These are phyloP conservation scores for Brassica cretica DNA, from an alignment of 345 rosid genomes.

Conservation along the genomic window DNA sequence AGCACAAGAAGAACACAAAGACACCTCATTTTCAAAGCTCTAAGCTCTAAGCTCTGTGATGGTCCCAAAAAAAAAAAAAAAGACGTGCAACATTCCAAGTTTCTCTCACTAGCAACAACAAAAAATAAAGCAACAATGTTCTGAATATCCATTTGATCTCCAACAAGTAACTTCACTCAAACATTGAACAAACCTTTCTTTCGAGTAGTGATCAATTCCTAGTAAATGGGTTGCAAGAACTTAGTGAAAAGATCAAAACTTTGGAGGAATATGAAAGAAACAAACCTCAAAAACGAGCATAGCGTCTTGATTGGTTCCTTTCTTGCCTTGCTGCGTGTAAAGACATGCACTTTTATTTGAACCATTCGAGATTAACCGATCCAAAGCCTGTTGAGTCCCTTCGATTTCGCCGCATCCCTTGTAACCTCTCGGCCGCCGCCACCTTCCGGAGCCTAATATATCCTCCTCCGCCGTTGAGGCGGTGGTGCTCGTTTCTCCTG, in stretches of 20 bases:
- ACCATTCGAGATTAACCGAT: slow-evolving; percentile 62
- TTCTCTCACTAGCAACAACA: slow-evolving; percentile 27
- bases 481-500: slow-evolving; percentile 31
- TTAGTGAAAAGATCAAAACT: neutral
- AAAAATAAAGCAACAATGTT: slow-evolving; percentile 25
- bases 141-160: neutral
- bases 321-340: slow-evolving; percentile 93
- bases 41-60: slow-evolving; percentile 20
- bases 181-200: no score
- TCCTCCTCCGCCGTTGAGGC: slow-evolving; percentile 32
- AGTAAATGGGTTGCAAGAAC: slow-evolving; percentile 2
- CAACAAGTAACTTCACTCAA: slow-evolving; percentile 13
- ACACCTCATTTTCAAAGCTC: slow-evolving; percentile 24
- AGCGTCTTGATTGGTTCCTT: slow-evolving; percentile 97
- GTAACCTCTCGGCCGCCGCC: slow-evolving; percentile 55
- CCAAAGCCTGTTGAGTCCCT: slow-evolving; percentile 51
- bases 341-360: slow-evolving; percentile 68
- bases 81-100: slow-evolving; percentile 32
- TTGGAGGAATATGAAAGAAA: neutral
- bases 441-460: slow-evolving; percentile 41
- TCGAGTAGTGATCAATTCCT: no score
- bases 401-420: slow-evolving; percentile 39
- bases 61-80: slow-evolving; percentile 13
- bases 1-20: slow-evolving; percentile 38
- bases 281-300: slow-evolving; percentile 95